Base-by-base conservation (phyloP, 306 rosid species). In the Pterocarpus santalinus region DNA sequence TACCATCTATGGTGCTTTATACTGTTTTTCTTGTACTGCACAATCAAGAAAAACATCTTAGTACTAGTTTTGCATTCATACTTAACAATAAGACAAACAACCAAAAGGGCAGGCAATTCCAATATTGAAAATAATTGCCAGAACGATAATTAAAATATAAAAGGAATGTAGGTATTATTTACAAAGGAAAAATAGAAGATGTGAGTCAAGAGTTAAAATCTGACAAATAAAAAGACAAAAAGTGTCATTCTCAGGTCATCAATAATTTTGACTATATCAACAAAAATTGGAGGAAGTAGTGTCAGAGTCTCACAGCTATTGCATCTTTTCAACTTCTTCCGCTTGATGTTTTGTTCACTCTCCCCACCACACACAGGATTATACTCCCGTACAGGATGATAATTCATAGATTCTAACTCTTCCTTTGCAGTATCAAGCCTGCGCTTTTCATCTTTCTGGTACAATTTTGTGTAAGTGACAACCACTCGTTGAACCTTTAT, bases 391-490 rank as follows among this genome's bases (percentile, higher is more conserved):
- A 92, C 67, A 83, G 99, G 99, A 81, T 92, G 78, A 90, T 95
- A 92, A 22, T 60, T 89, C 84, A 93, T 75, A 15, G 92, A 84
- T 28, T 8, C 74, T 22, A 91, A 77, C 85, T 95, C 97, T 76
- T 91, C 89, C 64, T 89, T 88, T 14, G 87, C 95, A 60, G 14
- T 55, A 74, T 65, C 80, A 74, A 90, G 90, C 83, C 99, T 90
- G 77, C 1, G 47, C 55, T 86, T 89, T 87, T 89, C 97, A 65
- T 83, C 87, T 75, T 78, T 83, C 98, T 94, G 89, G 73, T 35
- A 79, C 62, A 69, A 84, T 58, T 84, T 78, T 39, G 73, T 81
- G 66, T 65, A 80, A 85, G 88, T 69, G 56, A 84, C 81, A 74
- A 70, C 58, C 58, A 63, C 69, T 69, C 58, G 60, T 52, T 49